Evolutionary conservation across 2,329 filamentous ascomycete genomes (phyloP).

Genomic region (Exophiala dermatitidis): DNA sequence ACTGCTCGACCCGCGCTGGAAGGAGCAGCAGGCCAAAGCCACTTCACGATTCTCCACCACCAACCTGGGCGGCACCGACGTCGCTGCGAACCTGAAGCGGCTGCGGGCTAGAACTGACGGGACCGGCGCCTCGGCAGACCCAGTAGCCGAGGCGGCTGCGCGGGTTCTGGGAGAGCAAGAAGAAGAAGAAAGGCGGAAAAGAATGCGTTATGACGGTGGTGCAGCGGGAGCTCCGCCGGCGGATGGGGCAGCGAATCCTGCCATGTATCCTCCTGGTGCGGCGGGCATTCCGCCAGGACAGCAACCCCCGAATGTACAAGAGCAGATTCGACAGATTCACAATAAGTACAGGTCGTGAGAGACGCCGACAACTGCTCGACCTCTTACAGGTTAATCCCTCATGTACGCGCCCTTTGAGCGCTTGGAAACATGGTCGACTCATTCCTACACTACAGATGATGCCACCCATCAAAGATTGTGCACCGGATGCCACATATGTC

Average conservation of each 20-base stretch:
- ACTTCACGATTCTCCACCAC: conserved; percentile 78
- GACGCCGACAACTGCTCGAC: too few species aligned
- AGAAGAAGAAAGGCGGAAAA: conserved; percentile 66
- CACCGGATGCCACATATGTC: too few species aligned
- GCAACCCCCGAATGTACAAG: conserved; percentile 64
- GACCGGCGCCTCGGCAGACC: conserved; percentile 29
- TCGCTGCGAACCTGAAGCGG: conserved; percentile 92
- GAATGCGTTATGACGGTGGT: conserved; percentile 49
- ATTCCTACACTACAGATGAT: too few species aligned
- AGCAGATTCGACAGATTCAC: conserved; percentile 68
- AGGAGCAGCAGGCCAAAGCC: conserved; percentile 85
- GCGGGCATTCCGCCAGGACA: not conserved
- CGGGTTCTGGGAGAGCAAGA: conserved; percentile 64
- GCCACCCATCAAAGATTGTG: too few species aligned
- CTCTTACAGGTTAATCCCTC: too few species aligned
- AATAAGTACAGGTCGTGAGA: conserved; percentile 21
- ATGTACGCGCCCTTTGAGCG: too few species aligned
- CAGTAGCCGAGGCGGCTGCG: conserved; percentile 29
- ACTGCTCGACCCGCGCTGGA: conserved; percentile 87
- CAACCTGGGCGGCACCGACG: conserved; percentile 77
- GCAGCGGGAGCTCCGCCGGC: not conserved
- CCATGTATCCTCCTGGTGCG: conserved; percentile 30
- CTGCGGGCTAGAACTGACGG: conserved; percentile 82
- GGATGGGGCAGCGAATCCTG: conserved; percentile 13
- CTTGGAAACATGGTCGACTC: too few species aligned